Conservation (phyloP, 768 basidiomycete species). For the Trametes elegans region DNA sequence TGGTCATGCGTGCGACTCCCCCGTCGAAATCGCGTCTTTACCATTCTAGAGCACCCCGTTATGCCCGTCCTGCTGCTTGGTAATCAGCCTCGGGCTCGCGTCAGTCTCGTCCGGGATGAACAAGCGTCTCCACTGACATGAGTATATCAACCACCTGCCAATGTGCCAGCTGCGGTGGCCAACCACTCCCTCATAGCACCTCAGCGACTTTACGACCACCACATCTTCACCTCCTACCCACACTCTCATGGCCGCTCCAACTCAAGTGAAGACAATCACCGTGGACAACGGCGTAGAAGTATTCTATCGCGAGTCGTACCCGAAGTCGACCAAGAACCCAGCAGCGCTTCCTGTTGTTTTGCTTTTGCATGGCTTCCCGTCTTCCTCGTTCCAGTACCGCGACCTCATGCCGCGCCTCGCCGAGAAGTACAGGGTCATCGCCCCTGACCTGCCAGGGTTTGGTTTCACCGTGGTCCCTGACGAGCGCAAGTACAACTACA, state of each 20-base stretch:
- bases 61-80: too few species aligned
- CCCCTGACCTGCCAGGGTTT: constrained; percentile 52
- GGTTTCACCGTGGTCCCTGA: constrained; percentile 45
- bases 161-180: background rate
- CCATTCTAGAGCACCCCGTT: too few species aligned
- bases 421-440: constrained; percentile 41
- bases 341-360: constrained; percentile 32
- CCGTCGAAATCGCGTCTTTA: too few species aligned
- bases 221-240: background rate
- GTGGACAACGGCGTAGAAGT: constrained; percentile 37
- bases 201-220: background rate
- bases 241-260: constrained; percentile 15
- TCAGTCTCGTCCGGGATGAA: too few species aligned
- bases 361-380: constrained; percentile 50
- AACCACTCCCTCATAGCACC: too few species aligned
- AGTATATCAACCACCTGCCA: too few species aligned
- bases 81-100: too few species aligned
- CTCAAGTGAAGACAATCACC: constrained; percentile 27
- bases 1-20: too few species aligned
- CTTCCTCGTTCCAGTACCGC: constrained; percentile 48
- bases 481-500: constrained; percentile 37
- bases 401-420: constrained; percentile 44
- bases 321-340: constrained; percentile 15
- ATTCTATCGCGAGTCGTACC: constrained; percentile 45
- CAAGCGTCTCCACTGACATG: too few species aligned